Conservation (phyloP, 345 rosid species). For the Bruguiera gymnorhiza region DNA sequence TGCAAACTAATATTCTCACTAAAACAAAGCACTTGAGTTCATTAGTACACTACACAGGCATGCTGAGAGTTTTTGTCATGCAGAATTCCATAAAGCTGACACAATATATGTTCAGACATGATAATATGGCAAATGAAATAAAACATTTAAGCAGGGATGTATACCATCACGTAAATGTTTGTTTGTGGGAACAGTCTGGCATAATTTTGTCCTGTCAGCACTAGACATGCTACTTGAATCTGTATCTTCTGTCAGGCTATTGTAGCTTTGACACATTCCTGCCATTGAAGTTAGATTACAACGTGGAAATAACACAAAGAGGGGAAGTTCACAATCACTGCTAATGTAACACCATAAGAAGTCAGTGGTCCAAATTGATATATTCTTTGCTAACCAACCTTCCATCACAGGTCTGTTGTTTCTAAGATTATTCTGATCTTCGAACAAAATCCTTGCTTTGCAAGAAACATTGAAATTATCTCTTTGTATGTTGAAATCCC, state of each 20-base stretch:
- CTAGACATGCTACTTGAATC: slow-evolving; percentile 28
- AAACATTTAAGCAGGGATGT: slow-evolving; percentile 16
- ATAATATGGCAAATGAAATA: background rate
- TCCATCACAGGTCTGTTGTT: slow-evolving; percentile 20
- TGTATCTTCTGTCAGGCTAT: slow-evolving; percentile 9
- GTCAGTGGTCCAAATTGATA: slow-evolving; percentile 1
- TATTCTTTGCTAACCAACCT: slow-evolving; percentile 25
- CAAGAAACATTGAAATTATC: slow-evolving; percentile 1
- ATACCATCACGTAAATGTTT: slow-evolving; percentile 62
- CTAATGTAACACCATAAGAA: background rate
- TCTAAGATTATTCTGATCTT: slow-evolving; percentile 20
- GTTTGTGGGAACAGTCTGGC: slow-evolving; percentile 25
- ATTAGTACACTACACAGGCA: background rate
- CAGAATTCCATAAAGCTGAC: background rate
- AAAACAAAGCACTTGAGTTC: background rate
- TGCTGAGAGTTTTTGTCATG: background rate
- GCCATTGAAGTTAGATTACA: slow-evolving; percentile 1
- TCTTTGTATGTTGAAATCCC: slow-evolving; percentile 19
- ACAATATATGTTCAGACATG: slow-evolving; percentile 5
- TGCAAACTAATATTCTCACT: background rate
- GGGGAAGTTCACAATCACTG: background rate
- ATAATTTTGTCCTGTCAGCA: slow-evolving; percentile 16
- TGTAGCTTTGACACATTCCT: slow-evolving; percentile 28
- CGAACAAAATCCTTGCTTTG: slow-evolving; percentile 10
- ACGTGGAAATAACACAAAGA: background rate